A percentile compares a stretch with the other conserved stretches of the same genome.
Conservation (phyloP, 768 basidiomycete species). For the Leccinum broughii region DNA sequence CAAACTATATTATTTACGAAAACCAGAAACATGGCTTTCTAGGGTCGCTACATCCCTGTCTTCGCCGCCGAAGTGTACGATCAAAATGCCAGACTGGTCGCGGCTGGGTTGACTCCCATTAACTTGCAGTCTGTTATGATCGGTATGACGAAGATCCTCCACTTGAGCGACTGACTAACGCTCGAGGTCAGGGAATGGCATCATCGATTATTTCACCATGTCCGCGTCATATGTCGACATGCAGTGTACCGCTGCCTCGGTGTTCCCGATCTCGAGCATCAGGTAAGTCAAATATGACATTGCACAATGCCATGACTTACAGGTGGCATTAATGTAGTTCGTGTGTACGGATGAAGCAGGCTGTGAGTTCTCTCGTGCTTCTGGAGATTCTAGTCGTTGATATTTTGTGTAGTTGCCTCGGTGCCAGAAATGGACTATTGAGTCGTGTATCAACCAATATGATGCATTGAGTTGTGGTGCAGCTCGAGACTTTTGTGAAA, state of each 20-base stretch:
- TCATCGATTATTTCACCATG: constrained; percentile 42
- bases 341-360: constrained; percentile 46
- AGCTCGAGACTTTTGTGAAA: constrained; percentile 65
- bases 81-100: constrained; percentile 41
- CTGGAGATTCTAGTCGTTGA: background rate
- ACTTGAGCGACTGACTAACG: background rate
- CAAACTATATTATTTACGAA: background rate
- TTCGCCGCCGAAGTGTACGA: constrained; percentile 51
- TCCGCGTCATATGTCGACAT: constrained; percentile 50
- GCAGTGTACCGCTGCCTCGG: constrained; percentile 52
- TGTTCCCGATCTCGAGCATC: constrained; percentile 45
- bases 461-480: constrained; percentile 70
- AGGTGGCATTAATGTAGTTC: constrained; percentile 12
- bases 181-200: constrained; percentile 41
- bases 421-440: constrained; percentile 58
- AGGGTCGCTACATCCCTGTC: constrained; percentile 55
- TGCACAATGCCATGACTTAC: background rate
- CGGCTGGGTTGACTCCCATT: constrained; percentile 49
- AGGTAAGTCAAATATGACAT: constrained; percentile 10
- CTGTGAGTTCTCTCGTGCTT: constrained; percentile 27
- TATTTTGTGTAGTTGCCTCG: constrained; percentile 56
- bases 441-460: constrained; percentile 63
- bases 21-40: background rate
- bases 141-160: constrained; percentile 30
- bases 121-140: constrained; percentile 53